Evolutionary conservation across 2,329 filamentous ascomycete species (phyloP).

Genomic region (Aspergillus aculeatus): DNA sequence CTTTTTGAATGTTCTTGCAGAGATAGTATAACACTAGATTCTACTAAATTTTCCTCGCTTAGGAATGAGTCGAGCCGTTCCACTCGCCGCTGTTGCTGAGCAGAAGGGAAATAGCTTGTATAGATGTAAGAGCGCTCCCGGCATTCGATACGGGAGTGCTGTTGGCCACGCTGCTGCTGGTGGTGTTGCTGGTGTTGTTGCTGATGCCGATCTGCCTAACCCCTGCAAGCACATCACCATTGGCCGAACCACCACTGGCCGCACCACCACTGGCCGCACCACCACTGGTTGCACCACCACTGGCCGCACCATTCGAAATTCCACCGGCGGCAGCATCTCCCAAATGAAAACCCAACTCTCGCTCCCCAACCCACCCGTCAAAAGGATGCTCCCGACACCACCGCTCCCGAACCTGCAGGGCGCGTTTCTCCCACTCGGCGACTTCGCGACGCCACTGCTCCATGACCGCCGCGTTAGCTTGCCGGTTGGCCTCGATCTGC

Average conservation of each 20-base stretch:
- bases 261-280: neutral
- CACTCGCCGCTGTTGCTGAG: neutral
- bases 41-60: neutral
- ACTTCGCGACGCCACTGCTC: slow-evolving; percentile 72
- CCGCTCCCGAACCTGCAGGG: slow-evolving; percentile 39
- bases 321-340: neutral
- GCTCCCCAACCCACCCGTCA: slow-evolving; percentile 26
- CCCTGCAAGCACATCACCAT: neutral
- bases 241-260: neutral
- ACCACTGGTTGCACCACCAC: neutral
- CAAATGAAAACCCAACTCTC: neutral
- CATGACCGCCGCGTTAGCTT: slow-evolving; percentile 61
- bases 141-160: neutral
- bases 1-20: neutral
- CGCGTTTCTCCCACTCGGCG: slow-evolving; percentile 46
- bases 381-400: slow-evolving; percentile 42
- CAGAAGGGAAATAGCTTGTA: neutral
- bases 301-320: too few relatives aligned
- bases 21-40: neutral
- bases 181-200: neutral
- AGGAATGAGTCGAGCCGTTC: neutral
- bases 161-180: neutral
- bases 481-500: slow-evolving; percentile 69
- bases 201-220: neutral
- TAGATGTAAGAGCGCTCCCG: neutral